Evolutionary conservation across 768 basidiomycete species (phyloP).

Genomic region (Dioszegia aurantiaca): DNA sequence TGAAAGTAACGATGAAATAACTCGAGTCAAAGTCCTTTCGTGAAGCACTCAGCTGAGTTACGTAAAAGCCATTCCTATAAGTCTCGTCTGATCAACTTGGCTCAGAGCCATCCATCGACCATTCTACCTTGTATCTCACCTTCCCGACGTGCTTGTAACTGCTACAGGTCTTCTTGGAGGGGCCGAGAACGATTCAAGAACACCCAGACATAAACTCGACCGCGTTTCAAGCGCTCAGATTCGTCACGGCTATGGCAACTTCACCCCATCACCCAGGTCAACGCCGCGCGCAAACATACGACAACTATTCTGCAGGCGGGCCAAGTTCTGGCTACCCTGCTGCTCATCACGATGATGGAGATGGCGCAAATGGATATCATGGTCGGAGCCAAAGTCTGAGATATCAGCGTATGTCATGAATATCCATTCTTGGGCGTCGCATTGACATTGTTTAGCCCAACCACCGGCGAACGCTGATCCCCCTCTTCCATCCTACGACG

Average conservation of each 20-base stretch:
- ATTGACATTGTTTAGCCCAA: not conserved
- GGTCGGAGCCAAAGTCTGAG: constrained; percentile 36
- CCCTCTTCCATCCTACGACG: constrained; percentile 40
- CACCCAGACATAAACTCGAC: not conserved
- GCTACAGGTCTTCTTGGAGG: not conserved
- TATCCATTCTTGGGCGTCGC: constrained; percentile 15
- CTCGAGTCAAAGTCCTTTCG: not conserved
- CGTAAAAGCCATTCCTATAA: constrained; percentile 1
- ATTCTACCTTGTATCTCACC: too few species aligned
- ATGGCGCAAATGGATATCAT: constrained; percentile 7
- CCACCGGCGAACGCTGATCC: constrained; percentile 19
- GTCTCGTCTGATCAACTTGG: not conserved
- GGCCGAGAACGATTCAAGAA: not conserved
- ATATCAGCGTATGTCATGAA: constrained; percentile 13
- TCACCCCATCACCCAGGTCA: constrained; percentile 17
- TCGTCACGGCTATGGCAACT: constrained; percentile 10
- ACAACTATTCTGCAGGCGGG: constrained; percentile 15
- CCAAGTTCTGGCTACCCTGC: constrained; percentile 7
- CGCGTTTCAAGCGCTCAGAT: not conserved
- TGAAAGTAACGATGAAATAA: not conserved
- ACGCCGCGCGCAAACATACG: constrained; percentile 41
- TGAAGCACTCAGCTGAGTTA: not conserved
- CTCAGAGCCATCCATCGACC: not conserved
- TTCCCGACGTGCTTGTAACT: too few species aligned
- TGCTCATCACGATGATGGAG: constrained; percentile 5